Base-by-base conservation (phyloP, 768 basidiomycete species). In the Suillus decipiens region DNA sequence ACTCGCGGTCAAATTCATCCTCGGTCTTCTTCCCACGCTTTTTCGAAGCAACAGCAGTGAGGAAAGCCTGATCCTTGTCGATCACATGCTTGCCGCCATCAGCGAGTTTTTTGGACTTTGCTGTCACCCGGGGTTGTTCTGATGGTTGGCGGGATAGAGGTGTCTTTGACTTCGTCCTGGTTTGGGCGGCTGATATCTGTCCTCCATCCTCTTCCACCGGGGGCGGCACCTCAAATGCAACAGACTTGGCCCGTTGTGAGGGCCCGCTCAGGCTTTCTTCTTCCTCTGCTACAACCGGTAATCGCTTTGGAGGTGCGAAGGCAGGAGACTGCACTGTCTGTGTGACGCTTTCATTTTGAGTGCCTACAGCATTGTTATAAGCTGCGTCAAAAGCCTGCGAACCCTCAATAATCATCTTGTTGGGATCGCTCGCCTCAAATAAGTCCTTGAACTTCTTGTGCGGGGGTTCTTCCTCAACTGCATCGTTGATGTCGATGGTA, bases 1-100 rank as follows among this genome's bases (percentile, higher is more conserved):
- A 93, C 62, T 93, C 91, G 19, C 88, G 82, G 74, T 93, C 91
- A 64, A 90, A 90, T 5, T 79, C 79, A 68, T 90, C 88, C 70
- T 90, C 89, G 2, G 75, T 66, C 69, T 82, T 87, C 78, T 88
- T 90, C 1, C 86, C 88, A 22, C 82, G 80, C 69, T 90, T 92
- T 24, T 79, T 88, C 1, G 89, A 89, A 10, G 90, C 89, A 33
- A 93, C 77, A 0, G 91, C 91, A 63, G 86, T 88, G 34, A 92
- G 76, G 70, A 92, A 92, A 0, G 80, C 83, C 1, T 76, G 77
- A 66, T 92, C 90, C n/a, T 78, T 85, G 69, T 93, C 91, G 1
- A 76, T 47, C 5, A 43, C 50, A 28, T 65, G 62, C 28, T 47
- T 55, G 22, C 63, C 60, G 7, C 34, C 9, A 0, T 55, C 34